A percentile compares a stretch with the other conserved stretches of the same genome.
phyloP scores from a whole-genome alignment of 2,329 filamentous ascomycete genomes.

The Pleochaeta shiraiana region DNA sequence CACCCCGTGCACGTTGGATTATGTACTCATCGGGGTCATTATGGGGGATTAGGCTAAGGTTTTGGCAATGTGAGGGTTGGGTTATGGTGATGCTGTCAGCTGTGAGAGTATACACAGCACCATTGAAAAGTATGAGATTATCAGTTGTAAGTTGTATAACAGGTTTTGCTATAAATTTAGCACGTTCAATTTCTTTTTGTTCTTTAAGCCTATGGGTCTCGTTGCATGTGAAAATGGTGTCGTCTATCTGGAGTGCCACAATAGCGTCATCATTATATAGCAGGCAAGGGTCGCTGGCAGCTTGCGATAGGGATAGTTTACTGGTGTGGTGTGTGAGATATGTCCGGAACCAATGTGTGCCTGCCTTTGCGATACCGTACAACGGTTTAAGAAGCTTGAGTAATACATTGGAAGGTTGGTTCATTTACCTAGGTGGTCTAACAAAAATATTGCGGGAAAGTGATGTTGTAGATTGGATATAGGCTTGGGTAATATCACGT shows the following conservation, averaged over 20 bases:
- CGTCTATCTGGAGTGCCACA: conserved; percentile 6
- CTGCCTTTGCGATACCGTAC: not conserved
- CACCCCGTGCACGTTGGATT: not conserved
- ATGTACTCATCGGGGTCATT: not conserved
- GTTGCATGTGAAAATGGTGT: conserved; percentile 6
- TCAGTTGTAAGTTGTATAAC: not conserved
- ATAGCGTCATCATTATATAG: conserved; percentile 4
- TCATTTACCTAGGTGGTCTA: not conserved
- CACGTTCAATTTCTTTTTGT: conserved; percentile 1
- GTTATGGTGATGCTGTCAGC: not conserved
- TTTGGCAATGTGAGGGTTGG: not conserved
- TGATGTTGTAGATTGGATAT: not conserved
- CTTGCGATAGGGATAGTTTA: conserved; percentile 4
- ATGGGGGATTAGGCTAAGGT: not conserved
- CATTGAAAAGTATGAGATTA: not conserved
- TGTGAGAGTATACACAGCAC: not conserved
- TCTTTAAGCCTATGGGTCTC: conserved; percentile 3
- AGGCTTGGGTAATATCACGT: not conserved
- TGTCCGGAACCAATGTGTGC: conserved; percentile 4
- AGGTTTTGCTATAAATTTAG: not conserved
- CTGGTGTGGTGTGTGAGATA: conserved; percentile 6
- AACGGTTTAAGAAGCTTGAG: not conserved
- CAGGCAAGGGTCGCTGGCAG: conserved; percentile 5
- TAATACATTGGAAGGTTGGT: not conserved
- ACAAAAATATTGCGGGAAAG: not conserved